Evolutionary conservation across 78 protist genomes (phyloP).

Genomic region (Pigoraptor vietnamica): DNA sequence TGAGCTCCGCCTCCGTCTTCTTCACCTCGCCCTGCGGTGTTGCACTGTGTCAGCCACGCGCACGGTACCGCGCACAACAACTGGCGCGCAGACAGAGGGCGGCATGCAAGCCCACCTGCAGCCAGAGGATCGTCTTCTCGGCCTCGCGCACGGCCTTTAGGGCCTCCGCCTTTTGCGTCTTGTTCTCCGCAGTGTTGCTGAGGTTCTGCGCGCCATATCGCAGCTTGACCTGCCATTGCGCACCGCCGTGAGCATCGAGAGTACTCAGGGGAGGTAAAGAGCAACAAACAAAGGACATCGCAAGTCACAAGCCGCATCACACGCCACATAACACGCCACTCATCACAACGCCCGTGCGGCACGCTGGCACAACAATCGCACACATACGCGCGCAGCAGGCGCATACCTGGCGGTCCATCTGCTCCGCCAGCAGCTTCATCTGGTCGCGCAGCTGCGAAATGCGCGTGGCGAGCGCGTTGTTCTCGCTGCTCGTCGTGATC

Average conservation of each 20-base stretch:
- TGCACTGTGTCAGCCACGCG: no score
- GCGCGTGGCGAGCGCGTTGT: not conserved
- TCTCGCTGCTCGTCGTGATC: not conserved
- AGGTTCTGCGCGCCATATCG: not conserved
- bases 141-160: not conserved
- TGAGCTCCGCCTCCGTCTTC: not conserved
- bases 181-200: not conserved
- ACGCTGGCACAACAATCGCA: no score
- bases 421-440: not conserved
- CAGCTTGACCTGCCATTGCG: not conserved
- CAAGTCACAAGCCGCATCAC: no score
- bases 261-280: no score
- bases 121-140: not conserved
- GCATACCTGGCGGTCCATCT: not conserved
- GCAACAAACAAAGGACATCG: no score
- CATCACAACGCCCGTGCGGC: no score
- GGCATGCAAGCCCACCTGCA: not conserved
- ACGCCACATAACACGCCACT: no score
- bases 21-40: not conserved
- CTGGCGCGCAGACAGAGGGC: no score
- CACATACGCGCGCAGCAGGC: not conserved
- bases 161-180: not conserved
- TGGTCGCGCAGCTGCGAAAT: not conserved
- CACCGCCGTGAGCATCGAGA: no score
- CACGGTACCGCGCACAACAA: no score